Evolutionary conservation across 257 asterid genomes (phyloP), one percentile per base, ranked within the genome.

Genomic region (Solanum etuberosum): DNA sequence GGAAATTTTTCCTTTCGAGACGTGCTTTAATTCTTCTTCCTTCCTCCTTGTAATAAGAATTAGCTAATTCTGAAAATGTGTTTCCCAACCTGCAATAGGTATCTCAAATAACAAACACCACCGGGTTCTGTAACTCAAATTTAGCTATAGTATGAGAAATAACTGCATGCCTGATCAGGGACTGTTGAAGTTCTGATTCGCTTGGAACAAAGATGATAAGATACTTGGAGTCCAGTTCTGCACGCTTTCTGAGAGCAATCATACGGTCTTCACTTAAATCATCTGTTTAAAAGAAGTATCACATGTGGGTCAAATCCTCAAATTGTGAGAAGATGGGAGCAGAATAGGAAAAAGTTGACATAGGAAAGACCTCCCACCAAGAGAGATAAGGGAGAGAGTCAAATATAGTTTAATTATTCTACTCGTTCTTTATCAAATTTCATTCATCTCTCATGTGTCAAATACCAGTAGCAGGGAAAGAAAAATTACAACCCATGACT

Each of bases 191-290:
- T 92, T 94, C 98, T 78, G 85, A 63, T n/a, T 94, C 96, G 86
- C 93, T 93, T 38, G 93, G 88, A 82, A 91, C 91, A 91, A 96
- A 94, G 70, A 91, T 71, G 83, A 95, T 92, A 59, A 95, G 90
- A 88, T 94, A 87, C 91, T 97, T 97, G 1, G 97, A 83, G 89
- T 95, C 99, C 48, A 95, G 90, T 91, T 95, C 99, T 38, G 99
- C 98, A 73, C 98, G 98, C 92, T 97, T 97, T 89, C 97, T 90
- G 92, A 96, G 90, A 89, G 99, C 95, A 90, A 88, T 89, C 94
- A 95, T 93, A 83, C 99, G 99, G 83, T 96, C 99, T 90, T 97
- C 99, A 90, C 90, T 93, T n/a, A 93, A 91, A 83, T 93, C 95
- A 91, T 95, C 99, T 97, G 97, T 92, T 87, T 85, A 68, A 88